Base-by-base conservation (phyloP, 805 yeast species). In the Teunomyces panamensis region DNA sequence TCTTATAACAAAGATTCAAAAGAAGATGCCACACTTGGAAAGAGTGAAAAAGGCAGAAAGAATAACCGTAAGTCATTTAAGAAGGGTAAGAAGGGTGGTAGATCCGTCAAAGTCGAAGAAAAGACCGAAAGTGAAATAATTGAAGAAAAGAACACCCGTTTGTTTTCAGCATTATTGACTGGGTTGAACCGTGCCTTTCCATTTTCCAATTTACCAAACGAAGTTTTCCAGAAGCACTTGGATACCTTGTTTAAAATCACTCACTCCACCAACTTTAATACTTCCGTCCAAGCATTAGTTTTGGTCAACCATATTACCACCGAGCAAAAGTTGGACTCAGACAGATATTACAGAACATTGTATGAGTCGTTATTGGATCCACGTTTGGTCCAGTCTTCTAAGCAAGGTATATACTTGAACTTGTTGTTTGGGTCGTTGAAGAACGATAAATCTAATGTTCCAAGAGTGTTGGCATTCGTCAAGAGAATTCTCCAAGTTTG, bases 101-200 rank as follows among this genome's bases (percentile, higher is more conserved):
- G 78, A 58, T 85, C 92, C 5, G 85, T 85, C 20, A 84, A 84
- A 63, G 63, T 59, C 9, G 74, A 65, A 44, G 84, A 72, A 41
- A 85, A 84, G 63, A 73, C 84, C 9, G 87, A 83, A 51, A 70
- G 68, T 37, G 92, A 87, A 56, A 68, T 85, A 1, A 51, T 70
- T 17, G 88, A 89, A 60, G 98, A 94, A 63, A 88, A 85, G 57
- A 87, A 84, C 58, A 78, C 95, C 39, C 88, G 87, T 59, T 69
- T 92, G 56, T 89, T 92, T 57, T 84, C 96, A 27, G 97, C 97
- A 11, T 77, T 94, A 48, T 78, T 94, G 55, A 89, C 99, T 1
- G 99, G 99, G 56, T 79, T 94, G 49, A 94, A 94, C 65, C 87
- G 99, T 69, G 91, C 98, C 0, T 92, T 89, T 76, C 98, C 98